Evolutionary conservation across 345 rosid genomes (phyloP), one percentile per base, ranked within the genome.

Genomic region (Camelina laxa): DNA sequence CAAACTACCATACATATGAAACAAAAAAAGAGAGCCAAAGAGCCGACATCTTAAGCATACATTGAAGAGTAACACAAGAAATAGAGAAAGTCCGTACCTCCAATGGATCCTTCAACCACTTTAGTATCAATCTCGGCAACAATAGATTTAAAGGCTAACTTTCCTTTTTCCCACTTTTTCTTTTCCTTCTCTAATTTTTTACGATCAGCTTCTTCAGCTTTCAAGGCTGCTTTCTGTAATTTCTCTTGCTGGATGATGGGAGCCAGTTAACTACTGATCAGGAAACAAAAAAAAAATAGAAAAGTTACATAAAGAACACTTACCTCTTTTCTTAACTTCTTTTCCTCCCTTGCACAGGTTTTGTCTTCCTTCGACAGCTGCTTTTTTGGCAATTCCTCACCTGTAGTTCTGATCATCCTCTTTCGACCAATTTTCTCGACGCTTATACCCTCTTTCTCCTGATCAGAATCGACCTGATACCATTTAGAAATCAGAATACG

Each of bases 111-210:
- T 74, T 95, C 97, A 76, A 92, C 87, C n/a, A 92, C 87, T 82
- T 86, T 95, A 7, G 87, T 60, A 69, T 95, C 94, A 78, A 92
- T 84, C 81, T 87, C 86, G 55, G 94, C 94, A 63, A 89, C 90
- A 65, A 95, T 86, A 75, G 91, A 90, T 75, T 95, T 87, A 60
- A 83, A 80, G 2, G 99, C 92, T 80, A 88, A 81, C 81, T 92
- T 92, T 73, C 99, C 96, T 39, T 87, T 95, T 78, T 83, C 90
- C 97, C 99, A 95, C 72, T 90, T 93, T 60, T 84, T 84, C 81
- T 76, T 85, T 80, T 93, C 92, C 73, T 87, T 92, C 80, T 90
- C 89, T 79, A 86, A 16, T 78, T 75, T 88, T 82, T 85, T 95
- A 67, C 85, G 54, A 75, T 87, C 91, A n/a, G 86, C 97, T 22